Conservation (phyloP, 805 yeast species). For the Kuraishia cidri region DNA sequence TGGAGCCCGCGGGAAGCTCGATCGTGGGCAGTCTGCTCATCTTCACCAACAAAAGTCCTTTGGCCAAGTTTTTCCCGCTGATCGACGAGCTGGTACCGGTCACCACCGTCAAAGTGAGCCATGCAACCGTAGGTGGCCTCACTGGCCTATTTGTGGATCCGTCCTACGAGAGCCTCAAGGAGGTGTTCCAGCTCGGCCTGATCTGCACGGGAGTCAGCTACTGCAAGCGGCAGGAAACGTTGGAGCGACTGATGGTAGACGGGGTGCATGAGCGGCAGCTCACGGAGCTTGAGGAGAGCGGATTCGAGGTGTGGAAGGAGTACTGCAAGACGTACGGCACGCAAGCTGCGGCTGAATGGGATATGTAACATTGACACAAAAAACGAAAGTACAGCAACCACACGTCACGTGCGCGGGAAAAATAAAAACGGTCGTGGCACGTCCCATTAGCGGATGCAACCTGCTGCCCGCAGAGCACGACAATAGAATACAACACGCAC, state of each 20-base stretch:
- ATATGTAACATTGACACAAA: too few relatives aligned
- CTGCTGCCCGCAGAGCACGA: too few relatives aligned
- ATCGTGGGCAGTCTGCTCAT: slow-evolving; percentile 44
- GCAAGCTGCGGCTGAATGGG: slow-evolving; percentile 6
- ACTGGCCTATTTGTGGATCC: slow-evolving; percentile 47
- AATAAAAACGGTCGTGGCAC: too few relatives aligned
- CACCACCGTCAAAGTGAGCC: not conserved
- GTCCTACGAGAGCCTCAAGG: slow-evolving; percentile 39
- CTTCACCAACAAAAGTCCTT: slow-evolving; percentile 33
- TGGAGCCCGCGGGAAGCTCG: slow-evolving; percentile 41
- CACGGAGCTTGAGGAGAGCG: slow-evolving; percentile 11
- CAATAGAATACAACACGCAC: too few relatives aligned
- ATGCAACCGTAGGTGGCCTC: slow-evolving; percentile 34
- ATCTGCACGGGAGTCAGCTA: slow-evolving; percentile 47
- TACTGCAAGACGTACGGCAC: slow-evolving; percentile 13
- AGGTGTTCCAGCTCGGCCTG: slow-evolving; percentile 46
- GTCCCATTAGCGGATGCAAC: too few relatives aligned
- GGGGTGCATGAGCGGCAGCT: slow-evolving; percentile 7
- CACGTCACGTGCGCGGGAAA: too few relatives aligned
- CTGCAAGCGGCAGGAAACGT: slow-evolving; percentile 21
- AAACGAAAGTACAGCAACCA: too few relatives aligned
- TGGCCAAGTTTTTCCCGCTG: slow-evolving; percentile 43
- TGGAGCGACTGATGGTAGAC: slow-evolving; percentile 8
- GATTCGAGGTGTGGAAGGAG: slow-evolving; percentile 12
- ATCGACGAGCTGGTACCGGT: slow-evolving; percentile 27